Evolutionary conservation across 192 early-diverging fungal genomes (phyloP).

Genomic region (Dissophora globulifera): DNA sequence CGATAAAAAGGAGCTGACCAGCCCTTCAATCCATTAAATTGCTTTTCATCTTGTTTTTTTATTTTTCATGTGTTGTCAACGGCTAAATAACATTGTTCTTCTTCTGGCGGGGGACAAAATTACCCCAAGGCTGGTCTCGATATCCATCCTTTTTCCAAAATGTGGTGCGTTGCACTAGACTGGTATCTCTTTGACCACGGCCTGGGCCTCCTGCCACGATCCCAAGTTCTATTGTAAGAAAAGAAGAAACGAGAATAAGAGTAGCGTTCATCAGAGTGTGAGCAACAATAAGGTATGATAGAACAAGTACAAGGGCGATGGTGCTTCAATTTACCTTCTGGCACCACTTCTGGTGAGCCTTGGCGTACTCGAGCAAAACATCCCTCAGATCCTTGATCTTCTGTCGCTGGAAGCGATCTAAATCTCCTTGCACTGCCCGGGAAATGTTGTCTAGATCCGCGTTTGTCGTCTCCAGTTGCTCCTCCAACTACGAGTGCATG

Average conservation of each 20-base stretch:
- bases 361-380: slow-evolving; percentile 80
- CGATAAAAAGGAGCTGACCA: slow-evolving; percentile 6
- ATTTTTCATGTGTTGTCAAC: neutral
- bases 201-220: slow-evolving; percentile 66
- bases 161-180: slow-evolving; percentile 26
- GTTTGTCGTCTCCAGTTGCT: slow-evolving; percentile 76
- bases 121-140: too few species aligned
- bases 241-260: neutral
- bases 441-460: slow-evolving; percentile 83
- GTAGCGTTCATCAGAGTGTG: too few species aligned
- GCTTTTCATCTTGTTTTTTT: neutral
- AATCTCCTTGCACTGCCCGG: slow-evolving; percentile 83
- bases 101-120: too few species aligned
- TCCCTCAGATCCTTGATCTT: slow-evolving; percentile 89
- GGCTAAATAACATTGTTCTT: too few species aligned
- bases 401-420: slow-evolving; percentile 95
- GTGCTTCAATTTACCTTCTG: slow-evolving; percentile 62
- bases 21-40: neutral
- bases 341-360: slow-evolving; percentile 76
- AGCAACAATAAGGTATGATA: neutral
- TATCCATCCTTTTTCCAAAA: too few species aligned
- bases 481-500: slow-evolving; percentile 67
- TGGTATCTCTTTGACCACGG: slow-evolving; percentile 60
- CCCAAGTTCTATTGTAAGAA: slow-evolving; percentile 57
- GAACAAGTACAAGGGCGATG: too few species aligned